Evolutionary conservation across 495 filamentous ascomycete genomes (phyloP).

Genomic region (Penicillium taxi): DNA sequence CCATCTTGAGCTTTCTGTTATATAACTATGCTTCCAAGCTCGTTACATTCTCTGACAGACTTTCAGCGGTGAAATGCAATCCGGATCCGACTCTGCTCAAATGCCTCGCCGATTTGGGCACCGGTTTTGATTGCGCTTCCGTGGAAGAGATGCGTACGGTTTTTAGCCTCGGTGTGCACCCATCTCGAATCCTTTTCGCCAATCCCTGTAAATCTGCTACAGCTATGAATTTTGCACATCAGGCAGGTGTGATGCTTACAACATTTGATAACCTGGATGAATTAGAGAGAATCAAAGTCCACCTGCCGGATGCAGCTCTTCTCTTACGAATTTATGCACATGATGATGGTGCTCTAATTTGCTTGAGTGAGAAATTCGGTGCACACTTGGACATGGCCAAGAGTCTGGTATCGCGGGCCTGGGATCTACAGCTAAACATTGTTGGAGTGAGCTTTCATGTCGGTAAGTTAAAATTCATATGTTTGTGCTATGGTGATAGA

Average conservation of each 20-base stretch:
- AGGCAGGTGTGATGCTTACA: constrained; percentile 16
- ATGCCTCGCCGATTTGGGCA: constrained; percentile 17
- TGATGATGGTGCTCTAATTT: constrained; percentile 17
- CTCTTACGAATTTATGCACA: constrained; percentile 25
- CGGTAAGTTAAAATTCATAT: constrained; percentile 13
- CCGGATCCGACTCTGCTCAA: constrained; percentile 19
- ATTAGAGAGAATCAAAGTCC: constrained; percentile 21
- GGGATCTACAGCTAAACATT: constrained; percentile 22
- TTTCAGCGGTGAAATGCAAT: constrained; percentile 33
- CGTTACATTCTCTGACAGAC: neutral
- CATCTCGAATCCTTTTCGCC: constrained; percentile 26
- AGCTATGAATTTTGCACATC: constrained; percentile 14
- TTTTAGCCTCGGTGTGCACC: constrained; percentile 22
- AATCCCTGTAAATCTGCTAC: constrained; percentile 25
- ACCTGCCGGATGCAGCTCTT: constrained; percentile 19
- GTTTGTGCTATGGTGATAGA: neutral
- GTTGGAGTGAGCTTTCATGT: constrained; percentile 32
- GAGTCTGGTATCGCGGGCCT: constrained; percentile 14
- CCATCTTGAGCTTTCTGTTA: too few species aligned
- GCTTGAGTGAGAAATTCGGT: constrained; percentile 26
- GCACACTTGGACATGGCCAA: constrained; percentile 14
- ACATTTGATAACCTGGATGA: constrained; percentile 33
- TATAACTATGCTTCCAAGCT: too few species aligned
- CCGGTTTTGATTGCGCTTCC: constrained; percentile 31
- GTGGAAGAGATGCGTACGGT: constrained; percentile 20